Evolutionary conservation across 2,329 filamentous ascomycete genomes (phyloP).

Genomic region (Parastagonospora nodorum): DNA sequence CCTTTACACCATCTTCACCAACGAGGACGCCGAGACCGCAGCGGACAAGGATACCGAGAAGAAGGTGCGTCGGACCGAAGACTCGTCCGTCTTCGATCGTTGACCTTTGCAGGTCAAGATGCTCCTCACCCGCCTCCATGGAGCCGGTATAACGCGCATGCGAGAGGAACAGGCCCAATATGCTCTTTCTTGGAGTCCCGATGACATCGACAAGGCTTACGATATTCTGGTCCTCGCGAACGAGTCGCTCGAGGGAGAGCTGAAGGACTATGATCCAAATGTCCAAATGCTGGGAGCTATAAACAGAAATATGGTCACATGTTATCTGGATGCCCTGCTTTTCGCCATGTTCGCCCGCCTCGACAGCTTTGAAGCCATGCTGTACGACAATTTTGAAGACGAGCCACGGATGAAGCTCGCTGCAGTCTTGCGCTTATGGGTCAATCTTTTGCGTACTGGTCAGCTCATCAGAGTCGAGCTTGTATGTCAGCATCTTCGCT

Average conservation of each 20-base stretch:
- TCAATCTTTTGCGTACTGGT: conserved; percentile 86
- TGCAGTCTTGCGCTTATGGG: conserved; percentile 84
- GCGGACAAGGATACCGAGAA: conserved; percentile 62
- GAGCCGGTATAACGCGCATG: conserved; percentile 60
- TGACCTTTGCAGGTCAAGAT: conserved; percentile 53
- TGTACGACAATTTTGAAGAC: conserved; percentile 78
- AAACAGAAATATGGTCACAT: conserved; percentile 87
- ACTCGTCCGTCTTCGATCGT: background rate
- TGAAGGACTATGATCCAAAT: conserved; percentile 74
- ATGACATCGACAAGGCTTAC: conserved; percentile 74
- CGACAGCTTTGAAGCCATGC: conserved; percentile 89
- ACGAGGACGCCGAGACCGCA: conserved; percentile 57
- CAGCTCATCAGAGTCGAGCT: conserved; percentile 85
- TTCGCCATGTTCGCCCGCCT: conserved; percentile 96
- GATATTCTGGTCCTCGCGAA: conserved; percentile 79
- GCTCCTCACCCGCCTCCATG: conserved; percentile 58
- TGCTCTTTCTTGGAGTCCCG: conserved; percentile 67
- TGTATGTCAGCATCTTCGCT: conserved; percentile 55
- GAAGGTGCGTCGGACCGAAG: conserved; percentile 42
- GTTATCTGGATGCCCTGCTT: conserved; percentile 87
- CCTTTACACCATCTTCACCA: conserved; percentile 69
- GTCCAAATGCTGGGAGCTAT: conserved; percentile 80
- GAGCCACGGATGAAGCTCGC: conserved; percentile 74
- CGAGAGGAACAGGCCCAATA: conserved; percentile 67
- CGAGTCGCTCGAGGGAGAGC: conserved; percentile 78